A percentile compares a stretch with the other conserved stretches of the same genome.
Evolutionary conservation across 805 yeast species (phyloP).

Genomic region (Kazachstania martiniae): DNA sequence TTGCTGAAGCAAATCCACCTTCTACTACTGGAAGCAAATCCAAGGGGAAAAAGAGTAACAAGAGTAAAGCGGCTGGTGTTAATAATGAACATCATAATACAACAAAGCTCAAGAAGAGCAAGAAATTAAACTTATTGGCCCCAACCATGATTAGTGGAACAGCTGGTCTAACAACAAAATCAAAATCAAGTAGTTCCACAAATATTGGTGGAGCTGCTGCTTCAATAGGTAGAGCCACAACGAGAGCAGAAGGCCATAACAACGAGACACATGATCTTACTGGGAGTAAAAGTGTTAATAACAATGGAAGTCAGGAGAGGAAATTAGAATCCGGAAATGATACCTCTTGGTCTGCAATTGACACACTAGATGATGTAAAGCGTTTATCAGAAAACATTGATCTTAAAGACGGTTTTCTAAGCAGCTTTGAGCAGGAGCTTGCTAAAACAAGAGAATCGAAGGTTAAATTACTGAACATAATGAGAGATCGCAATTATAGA

Average conservation of each 20-base stretch:
- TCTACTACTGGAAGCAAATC: no score
- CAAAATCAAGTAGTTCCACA: neutral
- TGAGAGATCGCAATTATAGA: constrained; percentile 24
- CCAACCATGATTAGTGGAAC: no score
- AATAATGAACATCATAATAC: no score
- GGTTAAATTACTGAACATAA: constrained; percentile 28
- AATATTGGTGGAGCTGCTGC: neutral
- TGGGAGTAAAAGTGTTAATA: neutral
- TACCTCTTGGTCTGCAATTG: constrained; percentile 78
- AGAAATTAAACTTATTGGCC: no score
- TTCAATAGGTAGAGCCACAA: no score
- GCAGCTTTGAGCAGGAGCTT: constrained; percentile 28
- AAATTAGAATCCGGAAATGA: no score
- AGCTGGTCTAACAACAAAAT: no score
- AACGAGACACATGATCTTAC: neutral
- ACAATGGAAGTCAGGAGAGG: constrained; percentile 15
- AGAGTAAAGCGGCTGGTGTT: no score
- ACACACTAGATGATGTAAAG: constrained; percentile 70
- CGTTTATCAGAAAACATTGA: constrained; percentile 40
- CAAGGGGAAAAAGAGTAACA: no score
- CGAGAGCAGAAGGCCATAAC: no score
- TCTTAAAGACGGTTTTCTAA: constrained; percentile 36
- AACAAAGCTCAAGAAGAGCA: no score
- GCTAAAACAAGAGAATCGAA: constrained; percentile 49
- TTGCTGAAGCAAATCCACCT: no score